Base-by-base conservation (phyloP, 805 yeast genomes). In the Starmerella potacharoeniae region DNA sequence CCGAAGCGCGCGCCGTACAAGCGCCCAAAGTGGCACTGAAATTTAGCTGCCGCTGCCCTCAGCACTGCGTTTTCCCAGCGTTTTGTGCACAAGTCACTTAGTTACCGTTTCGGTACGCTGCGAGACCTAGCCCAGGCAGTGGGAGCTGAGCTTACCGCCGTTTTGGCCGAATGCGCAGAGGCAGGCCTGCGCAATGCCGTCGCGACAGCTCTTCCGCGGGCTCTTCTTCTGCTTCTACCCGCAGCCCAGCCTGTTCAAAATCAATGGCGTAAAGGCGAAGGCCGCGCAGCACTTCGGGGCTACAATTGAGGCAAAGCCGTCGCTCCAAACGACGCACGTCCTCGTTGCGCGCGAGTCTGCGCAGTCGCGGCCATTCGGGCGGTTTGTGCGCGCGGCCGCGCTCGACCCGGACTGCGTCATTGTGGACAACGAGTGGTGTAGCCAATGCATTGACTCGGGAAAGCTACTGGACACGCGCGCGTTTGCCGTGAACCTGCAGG, bases 381-480 rank as follows among this genome's bases (percentile, higher is more conserved):
- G 57, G 36, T 31, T 22, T 46, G 39, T 30, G 10, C 17, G 22
- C 17, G 22, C 39, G 47, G 13, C 41, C 22, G 39, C 52, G 11
- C 51, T 43, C 13, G 41, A n/a, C 35, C 47, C 44, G 29, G 44
- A 13, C 6, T 54, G 62, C 50, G 42, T 17, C 13, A 22, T 57
- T 1, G 37, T 60, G n/a, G 46, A 36, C 16, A 66, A 64, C 14
- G 53, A 56, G 1, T 69, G 72, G 72, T 59, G 66, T 3, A 61
- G 70, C 43, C 66, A 64, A n/a, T 66, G 69, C 52, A 66, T 70
- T 37, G 68, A 59, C 17, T 41, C 48, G 16, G 45, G 54, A 6
- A 45, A 34, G 36, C 52, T 65, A 34, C 51, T 63, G 35, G 56
- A 61, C n/a, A 55, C 44, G 10, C 42, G 30, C 14, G n/a, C 22